Evolutionary conservation across 2,329 filamentous ascomycete species (phyloP), one percentile per base, ranked within the genome.

Genomic region (Penicillium glabrum): DNA sequence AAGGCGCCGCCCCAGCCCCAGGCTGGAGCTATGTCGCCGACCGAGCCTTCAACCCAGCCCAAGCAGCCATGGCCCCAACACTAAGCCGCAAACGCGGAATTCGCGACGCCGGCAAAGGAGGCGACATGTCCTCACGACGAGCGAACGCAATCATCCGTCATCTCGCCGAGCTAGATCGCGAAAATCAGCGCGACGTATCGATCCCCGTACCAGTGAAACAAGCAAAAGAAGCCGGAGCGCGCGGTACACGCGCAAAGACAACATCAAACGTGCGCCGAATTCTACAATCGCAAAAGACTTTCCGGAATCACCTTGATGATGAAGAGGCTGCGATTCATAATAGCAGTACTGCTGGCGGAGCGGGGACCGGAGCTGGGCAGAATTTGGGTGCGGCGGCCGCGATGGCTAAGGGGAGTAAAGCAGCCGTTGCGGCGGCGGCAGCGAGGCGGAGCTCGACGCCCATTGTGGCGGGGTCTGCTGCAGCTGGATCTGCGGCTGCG

Each of bases 21-120:
- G 93, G 93, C 68, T 98, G 92, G 89, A 91, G 91, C 13, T 96
- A 96, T 72, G 90, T 97, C 1, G 87, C 92, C 29, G 91, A 96
- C 70, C 87, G 84, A 16, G 71, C 83, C 73, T 81, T 83, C 54
- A 82, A 85, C 54, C 81, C 83, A 13, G 81, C 85, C 10, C 82
- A 83, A 79, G 61, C 76, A 74, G 59, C 81, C 78, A 57, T 75
- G 78, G 62, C 84, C 82, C 80, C 70, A 71, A 77, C 74, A 69
- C 79, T 72, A 57, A 76, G 75, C 46, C 83, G 89, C 60, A 96
- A 96, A 76, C 89, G 91, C 67, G 87, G 85, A 29, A 83, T 85
- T 21, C 83, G 89, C 61, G 84, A 82, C 58, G 79, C 79, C 5
- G 79, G 76, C 49, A 78, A 79, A 27, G 74, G 76, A 59, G 83